Percentiles rank a stretch among this genome's conserved stretches.
These are phyloP conservation scores for Neopestalotiopsis sp. DNA, from an alignment of 2,329 filamentous ascomycete genomes.

Conservation along the genomic window DNA sequence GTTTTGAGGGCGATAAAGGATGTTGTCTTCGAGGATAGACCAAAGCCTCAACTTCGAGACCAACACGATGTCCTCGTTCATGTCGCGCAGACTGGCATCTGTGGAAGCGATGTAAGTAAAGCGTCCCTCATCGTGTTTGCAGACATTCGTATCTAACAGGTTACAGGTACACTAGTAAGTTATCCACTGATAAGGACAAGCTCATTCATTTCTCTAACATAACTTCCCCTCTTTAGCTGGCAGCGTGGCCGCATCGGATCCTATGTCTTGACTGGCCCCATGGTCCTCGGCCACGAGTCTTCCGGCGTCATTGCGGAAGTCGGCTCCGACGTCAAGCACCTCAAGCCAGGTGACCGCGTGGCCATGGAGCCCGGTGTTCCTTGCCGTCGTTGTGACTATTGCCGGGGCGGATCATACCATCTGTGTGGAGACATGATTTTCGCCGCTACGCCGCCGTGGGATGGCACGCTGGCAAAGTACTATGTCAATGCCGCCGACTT, in stretches of 20 bases:
- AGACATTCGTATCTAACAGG: not conserved
- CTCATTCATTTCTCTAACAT: not conserved
- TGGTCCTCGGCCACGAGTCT: not conserved
- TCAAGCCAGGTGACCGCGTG: not conserved
- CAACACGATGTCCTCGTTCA: slow-evolving; percentile 47
- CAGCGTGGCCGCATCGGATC: not conserved
- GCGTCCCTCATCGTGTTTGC: not conserved
- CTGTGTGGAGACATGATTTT: not conserved
- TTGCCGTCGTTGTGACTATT: not conserved
- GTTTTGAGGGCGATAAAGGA: slow-evolving; percentile 45
- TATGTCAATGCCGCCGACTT: slow-evolving; percentile 4
- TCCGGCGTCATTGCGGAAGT: not conserved
- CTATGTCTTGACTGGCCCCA: not conserved
- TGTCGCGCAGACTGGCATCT: slow-evolving; percentile 50
- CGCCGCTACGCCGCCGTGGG: not conserved
- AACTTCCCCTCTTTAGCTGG: not conserved
- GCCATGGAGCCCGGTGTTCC: not conserved
- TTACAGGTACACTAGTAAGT: not conserved
- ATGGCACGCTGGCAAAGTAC: not conserved
- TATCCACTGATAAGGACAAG: not conserved
- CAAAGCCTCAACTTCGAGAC: slow-evolving; percentile 40
- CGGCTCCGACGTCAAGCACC: not conserved
- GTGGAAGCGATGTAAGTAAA: slow-evolving; percentile 42
- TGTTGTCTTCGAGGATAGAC: slow-evolving; percentile 43
- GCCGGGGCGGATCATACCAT: not conserved